Conservation (phyloP, 768 basidiomycete species). For the Mycena vulgaris region DNA sequence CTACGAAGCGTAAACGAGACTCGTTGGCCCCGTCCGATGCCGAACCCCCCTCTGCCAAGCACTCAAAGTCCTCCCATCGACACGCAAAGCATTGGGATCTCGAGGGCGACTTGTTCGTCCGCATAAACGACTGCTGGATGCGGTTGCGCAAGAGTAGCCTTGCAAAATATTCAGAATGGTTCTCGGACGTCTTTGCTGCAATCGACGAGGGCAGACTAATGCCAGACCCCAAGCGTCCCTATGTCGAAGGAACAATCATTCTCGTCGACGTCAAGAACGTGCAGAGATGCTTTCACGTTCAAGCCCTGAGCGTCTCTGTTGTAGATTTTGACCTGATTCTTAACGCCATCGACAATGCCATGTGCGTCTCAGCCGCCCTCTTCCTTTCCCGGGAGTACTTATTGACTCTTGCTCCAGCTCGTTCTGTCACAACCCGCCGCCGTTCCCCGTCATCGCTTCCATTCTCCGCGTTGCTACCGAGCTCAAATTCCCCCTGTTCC, state of each 20-base stretch:
- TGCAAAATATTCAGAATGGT: constrained; percentile 49
- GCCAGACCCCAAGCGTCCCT: constrained; percentile 19
- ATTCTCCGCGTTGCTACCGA: constrained; percentile 52
- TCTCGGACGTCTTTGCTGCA: constrained; percentile 41
- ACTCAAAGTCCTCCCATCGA: constrained; percentile 2
- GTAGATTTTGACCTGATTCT: constrained; percentile 54
- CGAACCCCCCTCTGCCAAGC: constrained; percentile 4
- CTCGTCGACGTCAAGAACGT: constrained; percentile 41
- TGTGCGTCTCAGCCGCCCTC: constrained; percentile 43
- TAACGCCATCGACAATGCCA: constrained; percentile 49
- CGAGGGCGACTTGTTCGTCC: constrained; percentile 54
- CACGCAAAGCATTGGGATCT: constrained; percentile 48
- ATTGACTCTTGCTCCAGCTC: constrained; percentile 24
- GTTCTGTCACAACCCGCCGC: constrained; percentile 37
- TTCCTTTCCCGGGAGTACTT: constrained; percentile 21
- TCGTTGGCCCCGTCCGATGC: background rate
- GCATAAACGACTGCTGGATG: constrained; percentile 52
- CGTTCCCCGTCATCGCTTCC: constrained; percentile 48
- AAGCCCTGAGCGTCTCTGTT: constrained; percentile 38
- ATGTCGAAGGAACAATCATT: constrained; percentile 3
- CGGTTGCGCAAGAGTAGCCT: constrained; percentile 55
- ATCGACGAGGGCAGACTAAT: constrained; percentile 15
- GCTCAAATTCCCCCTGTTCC: constrained; percentile 48
- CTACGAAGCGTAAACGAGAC: constrained; percentile 14
- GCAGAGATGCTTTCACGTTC: constrained; percentile 41